Conservation (phyloP, 108 stramenopile genomes). For the Tribonema minus region DNA sequence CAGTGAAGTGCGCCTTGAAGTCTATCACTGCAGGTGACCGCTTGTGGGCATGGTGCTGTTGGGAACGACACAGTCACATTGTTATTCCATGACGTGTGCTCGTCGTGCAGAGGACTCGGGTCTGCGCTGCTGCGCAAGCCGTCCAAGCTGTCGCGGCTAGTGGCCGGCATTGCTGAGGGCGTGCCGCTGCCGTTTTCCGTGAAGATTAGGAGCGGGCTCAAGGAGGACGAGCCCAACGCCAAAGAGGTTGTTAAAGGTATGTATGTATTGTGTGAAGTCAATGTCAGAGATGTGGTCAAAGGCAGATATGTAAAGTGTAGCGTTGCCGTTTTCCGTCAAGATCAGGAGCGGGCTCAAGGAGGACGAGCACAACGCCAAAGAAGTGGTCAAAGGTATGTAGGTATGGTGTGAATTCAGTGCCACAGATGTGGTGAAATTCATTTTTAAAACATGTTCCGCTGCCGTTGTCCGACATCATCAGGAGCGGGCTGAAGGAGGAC, state of each 20-base stretch:
- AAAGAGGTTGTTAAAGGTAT: constrained; percentile 21
- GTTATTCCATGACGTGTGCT: background rate
- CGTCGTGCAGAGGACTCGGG: constrained; percentile 45
- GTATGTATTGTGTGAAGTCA: too few species aligned
- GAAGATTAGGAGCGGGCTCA: constrained; percentile 31
- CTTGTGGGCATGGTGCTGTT: too few species aligned
- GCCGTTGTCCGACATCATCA: constrained; percentile 54
- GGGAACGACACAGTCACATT: too few species aligned
- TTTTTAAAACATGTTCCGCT: constrained; percentile 3
- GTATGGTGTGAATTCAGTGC: too few species aligned
- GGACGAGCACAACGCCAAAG: constrained; percentile 17
- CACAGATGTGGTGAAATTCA: too few species aligned
- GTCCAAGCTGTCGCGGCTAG: constrained; percentile 44
- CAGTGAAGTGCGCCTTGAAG: too few species aligned
- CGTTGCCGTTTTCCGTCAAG: constrained; percentile 54
- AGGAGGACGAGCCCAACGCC: constrained; percentile 10
- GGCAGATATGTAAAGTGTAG: too few species aligned
- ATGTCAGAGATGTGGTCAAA: too few species aligned
- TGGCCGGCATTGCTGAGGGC: constrained; percentile 43
- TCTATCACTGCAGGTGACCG: too few species aligned
- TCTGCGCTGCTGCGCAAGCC: constrained; percentile 49
- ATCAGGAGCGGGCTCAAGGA: constrained; percentile 6
- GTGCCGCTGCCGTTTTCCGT: constrained; percentile 47
- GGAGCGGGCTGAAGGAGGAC: background rate
- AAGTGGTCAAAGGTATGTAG: constrained; percentile 29